These are phyloP conservation scores for Beta macrorhiza DNA, from an alignment of 179 eudicot species.

Conservation along the genomic window DNA sequence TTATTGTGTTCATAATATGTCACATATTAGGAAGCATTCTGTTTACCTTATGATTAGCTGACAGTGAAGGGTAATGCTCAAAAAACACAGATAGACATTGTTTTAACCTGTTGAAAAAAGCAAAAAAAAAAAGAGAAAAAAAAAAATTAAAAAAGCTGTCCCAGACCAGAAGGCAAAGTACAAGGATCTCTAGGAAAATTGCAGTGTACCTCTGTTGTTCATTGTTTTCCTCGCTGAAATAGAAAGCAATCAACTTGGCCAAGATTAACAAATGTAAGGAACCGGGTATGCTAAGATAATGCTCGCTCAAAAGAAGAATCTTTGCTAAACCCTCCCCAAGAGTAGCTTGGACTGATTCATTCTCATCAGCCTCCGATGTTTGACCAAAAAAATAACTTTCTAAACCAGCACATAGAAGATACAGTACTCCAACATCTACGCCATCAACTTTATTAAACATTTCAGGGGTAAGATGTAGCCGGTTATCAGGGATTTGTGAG, in stretches of 20 bases:
- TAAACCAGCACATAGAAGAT: constrained; percentile 61
- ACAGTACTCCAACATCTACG: constrained; percentile 49
- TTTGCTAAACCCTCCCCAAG: constrained; percentile 97
- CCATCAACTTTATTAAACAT: constrained; percentile 39
- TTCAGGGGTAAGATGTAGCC: constrained; percentile 26
- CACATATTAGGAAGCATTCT: constrained; percentile 1
- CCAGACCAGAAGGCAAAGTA: constrained; percentile 4
- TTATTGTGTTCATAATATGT: constrained; percentile 3
- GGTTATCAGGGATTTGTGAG: constrained; percentile 39
- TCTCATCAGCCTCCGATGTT: constrained; percentile 44
- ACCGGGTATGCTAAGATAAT: constrained; percentile 56
- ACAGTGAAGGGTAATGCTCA: constrained; percentile 91
- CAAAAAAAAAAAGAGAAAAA: background rate
- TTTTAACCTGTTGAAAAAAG: constrained; percentile 53
- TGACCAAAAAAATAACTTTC: constrained; percentile 38
- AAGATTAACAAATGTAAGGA: constrained; percentile 56
- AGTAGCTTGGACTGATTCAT: constrained; percentile 68
- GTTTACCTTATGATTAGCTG: constrained; percentile 77
- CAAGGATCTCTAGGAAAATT: constrained; percentile 20
- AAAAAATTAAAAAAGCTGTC: background rate
- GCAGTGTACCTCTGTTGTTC: constrained; percentile 60
- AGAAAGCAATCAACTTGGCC: constrained; percentile 65
- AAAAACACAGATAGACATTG: constrained; percentile 94
- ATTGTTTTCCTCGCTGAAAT: constrained; percentile 56
- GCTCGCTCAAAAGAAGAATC: constrained; percentile 85